Percentiles rank a stretch among this genome's conserved stretches.
Conservation (phyloP, 768 basidiomycete species). For the Floccularia luteovirens region DNA sequence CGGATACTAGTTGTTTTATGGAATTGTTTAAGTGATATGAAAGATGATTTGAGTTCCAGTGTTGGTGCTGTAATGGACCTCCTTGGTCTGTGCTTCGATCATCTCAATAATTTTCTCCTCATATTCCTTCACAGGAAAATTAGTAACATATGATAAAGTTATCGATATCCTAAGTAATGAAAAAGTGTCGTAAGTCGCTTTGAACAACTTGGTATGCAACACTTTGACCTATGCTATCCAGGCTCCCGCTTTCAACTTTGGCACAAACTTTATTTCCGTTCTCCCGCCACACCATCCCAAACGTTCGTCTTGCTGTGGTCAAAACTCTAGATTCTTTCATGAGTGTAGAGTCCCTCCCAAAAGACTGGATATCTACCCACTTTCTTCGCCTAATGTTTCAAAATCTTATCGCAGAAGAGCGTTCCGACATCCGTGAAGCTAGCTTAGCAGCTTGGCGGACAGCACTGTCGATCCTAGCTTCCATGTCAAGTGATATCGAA, state of each 20-base stretch:
- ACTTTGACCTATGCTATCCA: constrained; percentile 19
- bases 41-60: constrained; percentile 94
- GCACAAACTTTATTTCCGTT: constrained; percentile 90
- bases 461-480: constrained; percentile 50
- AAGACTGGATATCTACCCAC: constrained; percentile 72
- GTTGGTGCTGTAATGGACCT: constrained; percentile 97
- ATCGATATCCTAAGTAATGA: constrained; percentile 69
- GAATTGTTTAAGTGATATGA: constrained; percentile 87
- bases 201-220: not conserved
- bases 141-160: constrained; percentile 73
- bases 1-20: constrained; percentile 80
- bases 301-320: constrained; percentile 89
- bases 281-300: constrained; percentile 93
- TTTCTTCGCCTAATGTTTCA: constrained; percentile 87
- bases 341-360: constrained; percentile 61
- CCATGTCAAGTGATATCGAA: constrained; percentile 40
- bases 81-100: constrained; percentile 47
- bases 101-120: constrained; percentile 3
- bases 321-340: constrained; percentile 86
- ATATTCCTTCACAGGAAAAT: constrained; percentile 48
- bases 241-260: constrained; percentile 74
- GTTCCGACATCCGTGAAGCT: constrained; percentile 69
- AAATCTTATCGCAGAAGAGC: constrained; percentile 90
- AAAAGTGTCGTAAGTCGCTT: constrained; percentile 56
- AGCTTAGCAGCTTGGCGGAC: constrained; percentile 71